Conservation (phyloP, 2,329 filamentous ascomycete species). For the Thielaviopsis musarum region DNA sequence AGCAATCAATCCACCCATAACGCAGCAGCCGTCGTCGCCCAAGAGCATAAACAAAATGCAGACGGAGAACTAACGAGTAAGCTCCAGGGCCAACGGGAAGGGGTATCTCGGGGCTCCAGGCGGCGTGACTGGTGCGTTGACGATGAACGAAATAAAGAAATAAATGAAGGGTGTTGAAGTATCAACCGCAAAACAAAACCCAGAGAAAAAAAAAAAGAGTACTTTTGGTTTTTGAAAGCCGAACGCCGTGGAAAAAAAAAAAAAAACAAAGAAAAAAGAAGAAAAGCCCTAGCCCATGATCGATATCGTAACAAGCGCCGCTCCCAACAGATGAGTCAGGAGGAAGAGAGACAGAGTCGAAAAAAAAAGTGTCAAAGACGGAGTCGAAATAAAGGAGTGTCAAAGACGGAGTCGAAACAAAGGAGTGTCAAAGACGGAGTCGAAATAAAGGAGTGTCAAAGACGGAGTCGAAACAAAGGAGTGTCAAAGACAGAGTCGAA, state of each 20-base stretch:
- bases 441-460: background rate
- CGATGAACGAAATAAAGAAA: too few species aligned
- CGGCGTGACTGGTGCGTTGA: too few species aligned
- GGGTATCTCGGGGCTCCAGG: background rate
- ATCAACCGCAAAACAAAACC: background rate
- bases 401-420: background rate
- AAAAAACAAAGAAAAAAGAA: background rate
- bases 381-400: background rate
- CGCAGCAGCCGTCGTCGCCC: too few species aligned
- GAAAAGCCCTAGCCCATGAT: background rate
- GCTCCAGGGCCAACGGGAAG: background rate
- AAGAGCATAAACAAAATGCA: too few species aligned
- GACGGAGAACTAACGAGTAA: too few species aligned
- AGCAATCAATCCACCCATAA: too few species aligned
- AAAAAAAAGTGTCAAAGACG: slow-evolving; percentile 1
- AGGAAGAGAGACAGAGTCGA: background rate
- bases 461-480: background rate
- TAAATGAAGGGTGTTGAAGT: too few species aligned
- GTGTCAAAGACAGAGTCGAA: background rate
- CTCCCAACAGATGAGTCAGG: background rate
- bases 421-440: slow-evolving; percentile 1
- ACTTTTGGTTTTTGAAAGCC: background rate
- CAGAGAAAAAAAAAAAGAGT: background rate
- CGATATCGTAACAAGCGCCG: background rate
- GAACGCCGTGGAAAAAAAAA: background rate